A percentile compares a stretch with the other conserved stretches of the same genome.
phyloP scores from a whole-genome alignment of 129 eudicot genomes.

The Centrapalus pauciflorus region DNA sequence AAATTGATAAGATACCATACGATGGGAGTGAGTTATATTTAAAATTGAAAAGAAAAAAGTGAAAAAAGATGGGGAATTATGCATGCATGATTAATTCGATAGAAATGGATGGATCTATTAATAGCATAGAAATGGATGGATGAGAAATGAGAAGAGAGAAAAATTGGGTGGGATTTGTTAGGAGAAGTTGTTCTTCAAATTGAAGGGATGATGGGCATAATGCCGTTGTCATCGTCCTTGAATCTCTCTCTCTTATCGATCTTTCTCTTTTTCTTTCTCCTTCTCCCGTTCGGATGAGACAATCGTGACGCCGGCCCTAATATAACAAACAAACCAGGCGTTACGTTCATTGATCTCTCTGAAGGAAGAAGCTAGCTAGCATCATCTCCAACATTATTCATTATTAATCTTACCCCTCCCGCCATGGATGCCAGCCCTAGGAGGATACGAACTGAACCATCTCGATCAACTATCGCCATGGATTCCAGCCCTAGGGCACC shows the following conservation, averaged over 20 bases:
- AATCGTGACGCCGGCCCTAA: conserved; percentile 24
- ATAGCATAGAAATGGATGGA: conserved; percentile 6
- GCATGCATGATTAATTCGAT: no score
- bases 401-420: no score
- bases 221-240: conserved; percentile 29
- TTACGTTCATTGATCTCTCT: conserved; percentile 37
- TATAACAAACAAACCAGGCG: conserved; percentile 7
- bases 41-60: no score
- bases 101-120: no score
- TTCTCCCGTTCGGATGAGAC: conserved; percentile 36
- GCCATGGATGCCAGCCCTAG: conserved; percentile 45
- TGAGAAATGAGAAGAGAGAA: no score
- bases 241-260: conserved; percentile 12
- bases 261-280: conserved; percentile 20
- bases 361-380: no score
- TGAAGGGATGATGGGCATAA: conserved; percentile 19
- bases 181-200: conserved; percentile 14
- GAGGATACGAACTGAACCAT: conserved; percentile 57
- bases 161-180: no score
- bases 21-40: no score
- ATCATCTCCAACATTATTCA: conserved; percentile 5
- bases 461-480: conserved; percentile 21
- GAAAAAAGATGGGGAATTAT: no score
- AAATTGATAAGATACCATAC: no score
- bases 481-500: conserved; percentile 41